Base-by-base conservation (phyloP, 83 land plant genomes). In the Picea engelmannii region DNA sequence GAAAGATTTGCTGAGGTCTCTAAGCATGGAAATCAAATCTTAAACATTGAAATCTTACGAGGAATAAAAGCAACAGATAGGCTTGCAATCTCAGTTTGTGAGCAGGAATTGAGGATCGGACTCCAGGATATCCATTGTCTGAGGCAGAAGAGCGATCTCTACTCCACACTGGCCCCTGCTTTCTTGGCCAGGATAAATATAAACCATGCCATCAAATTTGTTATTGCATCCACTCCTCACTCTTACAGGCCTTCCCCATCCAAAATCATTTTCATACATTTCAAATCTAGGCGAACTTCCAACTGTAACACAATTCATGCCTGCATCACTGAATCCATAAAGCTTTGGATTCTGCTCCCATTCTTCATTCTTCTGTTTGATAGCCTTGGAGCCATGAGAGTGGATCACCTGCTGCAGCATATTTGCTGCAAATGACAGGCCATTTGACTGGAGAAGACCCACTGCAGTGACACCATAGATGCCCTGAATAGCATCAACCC, bases 281-380 rank as follows among this genome's bases (percentile, higher is more conserved):
- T 83, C 80, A 66, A 92, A 92, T 83, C 91, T 85, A 78, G 93
- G 95, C 55, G 95, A 92, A 84, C 95, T 92, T 35, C 91, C 92
- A 17, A 89, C 87, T 13, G 89, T 92, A 55, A 90, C 87, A 63
- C 89, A 87, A 81, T 90, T 88, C 65, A 83, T 78, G n/a, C 94
- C 92, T 31, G 88, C 93, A 62, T 88, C 91, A 42, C 84, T 87
- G 85, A 25, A 90, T 76, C 88, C 82, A 84, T 84, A 90, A n/a
- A 88, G 80, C 79, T 81, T 87, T 12, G 93, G 91, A 11, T 69
- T 77, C 49, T 44, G 65, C 84, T 92, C 93, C 91, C 91, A 90
- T 76, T 84, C 89, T 62, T 76, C 60, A 80, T 82, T 85, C 55
- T 92, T 79, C 62, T 21, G 63, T 5, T 78, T 67, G 58, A 90